phyloP scores from a whole-genome alignment of 371 early-diverging fungal species.

The Conidiobolus incongruus region DNA sequence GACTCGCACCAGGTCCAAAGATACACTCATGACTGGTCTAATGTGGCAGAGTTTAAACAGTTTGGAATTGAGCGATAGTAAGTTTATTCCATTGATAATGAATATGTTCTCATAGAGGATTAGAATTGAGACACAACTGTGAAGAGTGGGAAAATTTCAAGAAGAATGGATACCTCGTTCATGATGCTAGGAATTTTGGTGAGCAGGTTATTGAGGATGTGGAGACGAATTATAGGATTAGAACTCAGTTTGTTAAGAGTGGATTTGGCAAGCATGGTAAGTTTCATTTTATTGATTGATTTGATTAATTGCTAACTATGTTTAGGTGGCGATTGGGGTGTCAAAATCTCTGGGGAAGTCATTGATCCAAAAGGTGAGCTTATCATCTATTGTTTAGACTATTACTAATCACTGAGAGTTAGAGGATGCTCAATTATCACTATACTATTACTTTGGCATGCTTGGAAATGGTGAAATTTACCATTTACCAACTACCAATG shows the following conservation, averaged over 20 bases:
- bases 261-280: constrained; percentile 28
- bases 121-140: constrained; percentile 66
- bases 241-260: constrained; percentile 60
- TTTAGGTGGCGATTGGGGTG: constrained; percentile 63
- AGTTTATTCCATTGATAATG: constrained; percentile 3
- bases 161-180: constrained; percentile 70
- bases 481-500: no score
- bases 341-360: constrained; percentile 48
- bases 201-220: constrained; percentile 51
- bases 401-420: no score
- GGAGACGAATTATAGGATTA: constrained; percentile 38
- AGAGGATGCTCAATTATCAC: no score
- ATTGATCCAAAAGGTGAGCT: constrained; percentile 12
- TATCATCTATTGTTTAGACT: not conserved
- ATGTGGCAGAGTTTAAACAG: constrained; percentile 70
- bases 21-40: constrained; percentile 65
- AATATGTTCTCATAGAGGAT: no score
- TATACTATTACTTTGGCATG: no score
- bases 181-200: constrained; percentile 67
- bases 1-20: constrained; percentile 49
- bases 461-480: no score
- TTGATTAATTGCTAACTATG: not conserved
- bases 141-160: constrained; percentile 57
- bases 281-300: not conserved
- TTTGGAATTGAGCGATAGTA: constrained; percentile 26